phyloP scores from a whole-genome alignment of 1,284 basidiomycete genomes.

The Moesziomyces globuligerus region DNA sequence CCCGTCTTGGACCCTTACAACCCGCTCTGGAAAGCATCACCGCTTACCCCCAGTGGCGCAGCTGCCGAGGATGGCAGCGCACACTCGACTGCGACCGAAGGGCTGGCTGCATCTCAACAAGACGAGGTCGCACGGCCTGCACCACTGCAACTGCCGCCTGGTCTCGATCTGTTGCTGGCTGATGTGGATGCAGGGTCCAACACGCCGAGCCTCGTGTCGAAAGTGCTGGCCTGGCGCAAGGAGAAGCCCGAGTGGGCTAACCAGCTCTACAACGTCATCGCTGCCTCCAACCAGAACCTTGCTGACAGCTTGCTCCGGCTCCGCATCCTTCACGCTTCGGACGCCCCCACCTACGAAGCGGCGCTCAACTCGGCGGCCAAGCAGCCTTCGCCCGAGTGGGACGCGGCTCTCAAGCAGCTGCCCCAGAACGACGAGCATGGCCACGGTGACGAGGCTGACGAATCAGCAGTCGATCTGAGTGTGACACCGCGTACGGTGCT shows the following conservation, averaged over 20 bases:
- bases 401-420: constrained; percentile 24
- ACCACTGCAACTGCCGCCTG: constrained; percentile 59
- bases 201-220: constrained; percentile 63
- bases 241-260: constrained; percentile 62
- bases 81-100: constrained; percentile 57
- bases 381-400: constrained; percentile 37
- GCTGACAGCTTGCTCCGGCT: constrained; percentile 60
- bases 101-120: constrained; percentile 26
- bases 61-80: background rate
- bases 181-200: constrained; percentile 66
- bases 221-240: constrained; percentile 58
- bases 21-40: constrained; percentile 58
- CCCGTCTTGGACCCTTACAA: constrained; percentile 56
- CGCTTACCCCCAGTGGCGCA: constrained; percentile 16
- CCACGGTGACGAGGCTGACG: constrained; percentile 4
- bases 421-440: constrained; percentile 15
- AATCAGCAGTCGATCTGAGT: constrained; percentile 5
- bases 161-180: constrained; percentile 58
- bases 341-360: constrained; percentile 57
- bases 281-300: constrained; percentile 58
- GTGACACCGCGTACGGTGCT: constrained; percentile 23
- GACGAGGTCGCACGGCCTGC: constrained; percentile 46
- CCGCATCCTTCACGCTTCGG: constrained; percentile 46
- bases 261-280: constrained; percentile 62
- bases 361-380: constrained; percentile 61